Base-by-base conservation (phyloP, 441 rosid species). In the Populus hybrid region DNA sequence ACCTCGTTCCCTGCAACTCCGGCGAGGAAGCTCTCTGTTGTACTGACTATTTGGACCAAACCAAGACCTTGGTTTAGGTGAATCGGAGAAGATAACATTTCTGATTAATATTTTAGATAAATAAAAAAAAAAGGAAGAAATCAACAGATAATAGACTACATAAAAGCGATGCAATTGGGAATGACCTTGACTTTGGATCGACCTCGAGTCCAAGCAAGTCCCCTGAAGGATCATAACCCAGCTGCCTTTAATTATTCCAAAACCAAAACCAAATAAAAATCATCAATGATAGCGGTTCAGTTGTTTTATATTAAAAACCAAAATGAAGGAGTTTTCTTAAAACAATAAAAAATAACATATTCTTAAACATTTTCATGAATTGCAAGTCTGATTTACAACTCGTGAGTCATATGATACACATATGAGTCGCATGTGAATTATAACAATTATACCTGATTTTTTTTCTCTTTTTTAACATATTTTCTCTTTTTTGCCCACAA, bases 11-110 rank as follows among this genome's bases (percentile, higher is more conserved):
- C 99, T 88, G 78, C 97, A 95, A 83, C 89, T 90, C 0, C 97
- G 97, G 81, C 98, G 92, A 3, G 98, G 99, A 69, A 95, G 92
- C 89, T 95, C 99, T 81, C 90, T 86, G 72, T 90, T 93, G 81
- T 93, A 92, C 81, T 90, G 99, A 64, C 98, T 97, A 78, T 79
- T 93, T 7, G 99, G 97, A 85, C 99, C 99, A 81, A 95, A 91
- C 97, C 98, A 95, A 24, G 97, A 93, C 80, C 92, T 89, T 20
- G 91, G 94, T 81, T 90, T 88, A 14, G 82, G 85, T 32, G 85
- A 81, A 64, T 81, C 88, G 42, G 84, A 78, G 40, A 80, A 40
- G 46, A 40, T 70, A 30, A 38, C 80, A 81, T 85, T 82, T 88
- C 97, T 94, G 90, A 34, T 77, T 73, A 32, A 9, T 5, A 23